Evolutionary conservation across 345 rosid species (phyloP).

Genomic region (Populus davidiana): DNA sequence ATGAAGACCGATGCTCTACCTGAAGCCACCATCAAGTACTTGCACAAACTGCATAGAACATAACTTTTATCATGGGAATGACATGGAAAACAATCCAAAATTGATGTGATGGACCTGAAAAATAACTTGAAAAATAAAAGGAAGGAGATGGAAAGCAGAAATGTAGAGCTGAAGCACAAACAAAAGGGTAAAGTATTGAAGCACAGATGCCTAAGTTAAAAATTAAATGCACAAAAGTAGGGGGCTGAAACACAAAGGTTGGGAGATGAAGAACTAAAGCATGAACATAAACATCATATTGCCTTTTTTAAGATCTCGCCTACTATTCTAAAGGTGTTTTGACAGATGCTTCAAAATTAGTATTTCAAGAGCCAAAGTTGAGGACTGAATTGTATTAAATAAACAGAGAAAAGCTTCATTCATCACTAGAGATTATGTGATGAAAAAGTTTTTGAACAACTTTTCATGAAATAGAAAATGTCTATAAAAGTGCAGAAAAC

Average conservation of each 20-base stretch:
- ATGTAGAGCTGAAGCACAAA: background rate
- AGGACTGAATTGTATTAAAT: too few species aligned
- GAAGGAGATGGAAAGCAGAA: background rate
- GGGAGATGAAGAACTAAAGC: too few species aligned
- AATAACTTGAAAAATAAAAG: background rate
- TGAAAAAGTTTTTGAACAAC: too few species aligned
- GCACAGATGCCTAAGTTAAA: too few species aligned
- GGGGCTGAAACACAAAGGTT: too few species aligned
- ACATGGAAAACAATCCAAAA: background rate
- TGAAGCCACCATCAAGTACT: slow-evolving; percentile 71
- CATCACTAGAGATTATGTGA: too few species aligned
- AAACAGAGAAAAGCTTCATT: too few species aligned
- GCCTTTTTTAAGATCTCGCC: background rate
- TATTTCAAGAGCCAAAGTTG: background rate
- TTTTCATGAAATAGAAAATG: too few species aligned
- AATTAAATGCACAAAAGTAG: too few species aligned
- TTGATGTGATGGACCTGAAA: background rate
- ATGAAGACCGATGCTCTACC: slow-evolving; percentile 66
- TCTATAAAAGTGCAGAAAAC: too few species aligned
- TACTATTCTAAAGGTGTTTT: background rate
- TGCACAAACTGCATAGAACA: slow-evolving; percentile 55
- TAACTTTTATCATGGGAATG: slow-evolving; percentile 15
- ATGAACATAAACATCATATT: too few species aligned
- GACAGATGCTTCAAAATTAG: background rate
- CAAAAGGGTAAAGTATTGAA: too few species aligned